These are phyloP conservation scores for Triglochin maritima DNA, from an alignment of 106 monocot genomes.

Conservation along the genomic window DNA sequence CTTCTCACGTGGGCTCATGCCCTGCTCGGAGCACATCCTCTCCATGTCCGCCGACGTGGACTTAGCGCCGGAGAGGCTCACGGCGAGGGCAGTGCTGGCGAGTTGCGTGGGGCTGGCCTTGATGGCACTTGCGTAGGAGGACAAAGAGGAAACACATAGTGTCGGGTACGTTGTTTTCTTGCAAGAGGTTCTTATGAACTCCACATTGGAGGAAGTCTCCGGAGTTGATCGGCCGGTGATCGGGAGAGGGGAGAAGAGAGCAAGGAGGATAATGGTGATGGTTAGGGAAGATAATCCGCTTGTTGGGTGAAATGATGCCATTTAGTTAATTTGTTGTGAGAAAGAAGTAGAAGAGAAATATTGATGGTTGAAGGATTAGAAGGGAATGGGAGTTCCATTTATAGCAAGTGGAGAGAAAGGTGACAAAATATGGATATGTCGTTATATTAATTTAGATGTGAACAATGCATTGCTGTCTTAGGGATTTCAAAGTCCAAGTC, in stretches of 20 bases:
- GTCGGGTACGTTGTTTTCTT: conserved; percentile 21
- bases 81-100: conserved; percentile 28
- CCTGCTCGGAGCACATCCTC: not conserved
- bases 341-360: not conserved
- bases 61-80: conserved; percentile 26
- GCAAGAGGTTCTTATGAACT: conserved; percentile 34
- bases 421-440: no score
- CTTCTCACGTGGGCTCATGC: conserved; percentile 7
- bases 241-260: not conserved
- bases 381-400: not conserved
- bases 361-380: not conserved
- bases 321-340: not conserved
- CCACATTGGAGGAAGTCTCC: not conserved
- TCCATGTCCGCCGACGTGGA: conserved; percentile 10
- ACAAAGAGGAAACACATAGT: conserved; percentile 44
- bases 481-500: no score
- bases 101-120: conserved; percentile 23
- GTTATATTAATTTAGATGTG: no score
- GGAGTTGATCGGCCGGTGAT: not conserved
- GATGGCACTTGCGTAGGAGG: conserved; percentile 27
- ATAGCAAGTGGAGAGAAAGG: not conserved
- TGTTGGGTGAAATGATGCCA: not conserved
- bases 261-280: not conserved
- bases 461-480: no score
- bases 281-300: not conserved